A percentile compares a stretch with the other conserved stretches of the same genome.
phyloP scores from a whole-genome alignment of 805 yeast genomes.

The Barnettozyma siamensis region DNA sequence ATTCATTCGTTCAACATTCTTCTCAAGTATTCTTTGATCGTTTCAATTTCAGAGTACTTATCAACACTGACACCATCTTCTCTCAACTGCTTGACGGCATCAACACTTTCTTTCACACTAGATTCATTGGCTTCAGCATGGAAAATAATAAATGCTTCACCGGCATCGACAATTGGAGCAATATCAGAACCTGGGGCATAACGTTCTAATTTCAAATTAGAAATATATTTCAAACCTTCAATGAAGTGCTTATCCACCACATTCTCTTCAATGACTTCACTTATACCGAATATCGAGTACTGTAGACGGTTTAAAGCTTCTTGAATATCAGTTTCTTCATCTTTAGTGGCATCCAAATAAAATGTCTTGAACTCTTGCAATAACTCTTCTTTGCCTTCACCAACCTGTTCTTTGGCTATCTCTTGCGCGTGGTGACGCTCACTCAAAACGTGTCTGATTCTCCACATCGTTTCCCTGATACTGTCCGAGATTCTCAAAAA shows the following conservation, averaged over 20 bases:
- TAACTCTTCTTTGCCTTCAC: slow-evolving; percentile 39
- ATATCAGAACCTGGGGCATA: slow-evolving; percentile 36
- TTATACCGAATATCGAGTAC: slow-evolving; percentile 80
- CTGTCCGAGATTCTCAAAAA: slow-evolving; percentile 28
- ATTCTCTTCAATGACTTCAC: slow-evolving; percentile 54
- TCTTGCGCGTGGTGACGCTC: slow-evolving; percentile 76
- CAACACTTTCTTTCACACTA: slow-evolving; percentile 35
- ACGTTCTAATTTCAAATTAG: slow-evolving; percentile 59
- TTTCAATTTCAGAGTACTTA: slow-evolving; percentile 30
- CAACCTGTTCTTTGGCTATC: slow-evolving; percentile 46
- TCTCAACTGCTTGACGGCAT: slow-evolving; percentile 42
- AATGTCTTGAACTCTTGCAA: slow-evolving; percentile 50
- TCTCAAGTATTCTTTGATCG: slow-evolving; percentile 26
- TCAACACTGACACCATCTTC: slow-evolving; percentile 28
- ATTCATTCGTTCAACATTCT: slow-evolving; percentile 12
- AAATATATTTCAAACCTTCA: slow-evolving; percentile 63
- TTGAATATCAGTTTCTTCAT: slow-evolving; percentile 53
- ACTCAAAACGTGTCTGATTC: slow-evolving; percentile 79
- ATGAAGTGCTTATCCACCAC: slow-evolving; percentile 53
- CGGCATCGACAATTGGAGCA: slow-evolving; percentile 23
- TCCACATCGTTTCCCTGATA: slow-evolving; percentile 61
- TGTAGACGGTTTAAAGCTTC: slow-evolving; percentile 75
- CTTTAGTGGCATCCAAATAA: slow-evolving; percentile 50
- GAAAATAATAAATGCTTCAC: slow-evolving; percentile 45
- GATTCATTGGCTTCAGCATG: slow-evolving; percentile 38